Evolutionary conservation across 176 grass and related monocot species (phyloP), one percentile per base, ranked within the genome.

Genomic region (Tillandsia fasciculata): DNA sequence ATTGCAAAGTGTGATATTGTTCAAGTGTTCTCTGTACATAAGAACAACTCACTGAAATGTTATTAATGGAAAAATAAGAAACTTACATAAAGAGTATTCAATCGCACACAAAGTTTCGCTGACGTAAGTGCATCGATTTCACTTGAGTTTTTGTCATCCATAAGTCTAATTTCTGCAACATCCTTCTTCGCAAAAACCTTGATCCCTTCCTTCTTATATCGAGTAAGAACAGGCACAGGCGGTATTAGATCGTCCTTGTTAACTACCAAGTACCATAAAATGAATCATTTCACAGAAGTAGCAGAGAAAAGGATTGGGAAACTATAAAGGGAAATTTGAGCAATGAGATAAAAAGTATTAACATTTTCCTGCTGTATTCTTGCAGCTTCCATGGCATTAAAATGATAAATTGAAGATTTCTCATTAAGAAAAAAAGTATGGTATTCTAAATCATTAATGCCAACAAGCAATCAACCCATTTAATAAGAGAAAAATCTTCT

Each of bases 71-170:
- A 61, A 71, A 76, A 78, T 48, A 74, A 66, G 50, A 69, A 81
- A 92, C 94, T 90, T 79, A 97, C 94, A 65, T 97, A 81, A 74
- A 97, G 82, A 76, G 89, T 92, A 84, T 97, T 97, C 61, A 97
- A 73, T 68, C 94, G 84, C n/a, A 97, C 89, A 72, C 94, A 97
- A 12, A 97, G 89, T 78, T 87, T 90, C 58, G 77, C 67, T 29
- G 85, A 90, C 15, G 89, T 85, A 57, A 92, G 89, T 66, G 85
- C 74, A 83, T 80, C 83, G 67, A 97, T 92, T 81, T 82, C 82
- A 80, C 74, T 83, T 73, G 89, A 86, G 83, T 87, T 97, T 63
- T 77, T 92, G 66, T 87, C 88, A 64, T 90, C 86, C 53, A 81
- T 70, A 50, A 85, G 77, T 92, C 75, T 90, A 75, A 84, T 42